Evolutionary conservation across 768 basidiomycete species (phyloP), one percentile per base, ranked within the genome.

Genomic region (Harrya chromipes): DNA sequence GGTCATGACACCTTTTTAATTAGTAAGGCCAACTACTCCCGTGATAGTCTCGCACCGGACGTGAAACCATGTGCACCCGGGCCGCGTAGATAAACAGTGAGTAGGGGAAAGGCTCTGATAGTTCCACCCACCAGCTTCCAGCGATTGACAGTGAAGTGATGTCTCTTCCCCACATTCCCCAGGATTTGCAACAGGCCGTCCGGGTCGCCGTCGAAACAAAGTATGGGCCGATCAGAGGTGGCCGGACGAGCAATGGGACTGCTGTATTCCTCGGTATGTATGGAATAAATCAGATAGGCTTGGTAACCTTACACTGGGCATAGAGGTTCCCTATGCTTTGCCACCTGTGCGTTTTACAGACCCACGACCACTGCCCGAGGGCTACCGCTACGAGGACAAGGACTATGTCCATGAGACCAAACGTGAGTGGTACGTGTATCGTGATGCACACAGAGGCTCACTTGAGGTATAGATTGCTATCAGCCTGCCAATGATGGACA

Each of bases 311-410:
- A 35, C n/a, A 24, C 29, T 12, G 14, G 17, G 14, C 4, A 13
- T 48, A 90, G 86, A 90, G 70, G 71, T 90, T 45, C 85, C 87
- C 5, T 90, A 85, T 60, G 87, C 83, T 3, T 64, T 85, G 14
- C 79, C 84, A 24, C 84, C 85, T 0, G 66, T 60, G 13, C 75
- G 86, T 21, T 90, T 88, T 56, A 69, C 81, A 42, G 82, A 89
- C 58, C 82, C 86, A 4, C 58, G 74, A 21, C 71, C 79, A 0
- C 67, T 90, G 4, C 82, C 86, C 2, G 43, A 68, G 4, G 67
- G 68, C 38, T 82, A 78, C 61, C 71, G 65, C 14, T 90, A 89
- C 50, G 76, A 80, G 38, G 64, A 70, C 14, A 84, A 75, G 61
- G 80, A 82, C 40, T 89, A 84, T 58, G 74, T 83, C 48, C 60